Percentiles rank a stretch among this genome's conserved stretches.
Conservation (phyloP, 345 rosid genomes). For the Conringia planisiliqua region DNA sequence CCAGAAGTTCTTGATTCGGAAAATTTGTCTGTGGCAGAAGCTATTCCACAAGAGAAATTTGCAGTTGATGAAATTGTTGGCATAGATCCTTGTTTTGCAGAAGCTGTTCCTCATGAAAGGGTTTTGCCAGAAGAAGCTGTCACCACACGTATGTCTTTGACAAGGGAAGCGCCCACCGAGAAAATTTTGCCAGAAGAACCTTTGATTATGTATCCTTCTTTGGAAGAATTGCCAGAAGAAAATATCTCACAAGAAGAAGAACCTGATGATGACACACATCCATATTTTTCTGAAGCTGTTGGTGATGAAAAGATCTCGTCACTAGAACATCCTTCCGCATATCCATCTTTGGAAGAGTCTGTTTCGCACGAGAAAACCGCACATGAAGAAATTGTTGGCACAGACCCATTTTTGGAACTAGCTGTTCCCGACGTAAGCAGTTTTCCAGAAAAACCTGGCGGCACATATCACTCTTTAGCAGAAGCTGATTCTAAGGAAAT, state of each 20-base stretch:
- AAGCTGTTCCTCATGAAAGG: background rate
- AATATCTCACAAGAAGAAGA: background rate
- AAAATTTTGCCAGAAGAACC: background rate
- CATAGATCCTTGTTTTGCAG: background rate
- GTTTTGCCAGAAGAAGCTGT: constrained; percentile 2
- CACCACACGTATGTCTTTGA: constrained; percentile 4
- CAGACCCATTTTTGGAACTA: constrained; percentile 5
- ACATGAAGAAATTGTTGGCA: constrained; percentile 10
- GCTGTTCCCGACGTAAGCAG: background rate
- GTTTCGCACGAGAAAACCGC: background rate
- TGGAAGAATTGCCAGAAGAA: background rate
- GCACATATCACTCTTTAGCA: background rate
- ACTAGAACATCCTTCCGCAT: constrained; percentile 4
- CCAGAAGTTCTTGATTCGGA: constrained; percentile 2
- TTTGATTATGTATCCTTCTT: constrained; percentile 1
- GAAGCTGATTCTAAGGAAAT: background rate
- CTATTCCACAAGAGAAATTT: background rate
- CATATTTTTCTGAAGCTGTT: background rate
- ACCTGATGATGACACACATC: background rate
- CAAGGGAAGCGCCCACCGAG: background rate
- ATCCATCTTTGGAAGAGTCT: constrained; percentile 11
- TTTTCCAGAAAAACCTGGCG: background rate
- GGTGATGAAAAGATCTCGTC: background rate
- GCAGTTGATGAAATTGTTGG: constrained; percentile 10
- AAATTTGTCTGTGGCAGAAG: background rate